Conservation (phyloP, 495 filamentous ascomycete genomes). For the Tuber aestivum region DNA sequence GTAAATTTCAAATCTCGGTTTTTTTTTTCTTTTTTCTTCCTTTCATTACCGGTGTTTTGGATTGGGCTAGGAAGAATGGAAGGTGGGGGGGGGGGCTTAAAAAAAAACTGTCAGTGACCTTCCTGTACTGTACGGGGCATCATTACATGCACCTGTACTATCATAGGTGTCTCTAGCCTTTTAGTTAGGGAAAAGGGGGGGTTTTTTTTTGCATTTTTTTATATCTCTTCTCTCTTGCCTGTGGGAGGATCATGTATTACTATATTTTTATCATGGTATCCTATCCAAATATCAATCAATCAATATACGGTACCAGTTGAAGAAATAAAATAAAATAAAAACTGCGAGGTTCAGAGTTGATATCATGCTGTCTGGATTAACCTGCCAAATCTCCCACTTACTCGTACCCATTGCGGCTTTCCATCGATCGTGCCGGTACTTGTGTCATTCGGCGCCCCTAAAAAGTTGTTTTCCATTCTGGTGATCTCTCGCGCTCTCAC, state of each 20-base stretch:
- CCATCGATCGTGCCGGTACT: no score
- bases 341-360: neutral
- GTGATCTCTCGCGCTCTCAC: conserved; percentile 5
- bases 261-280: neutral
- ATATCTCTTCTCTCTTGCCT: conserved; percentile 6
- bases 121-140: neutral
- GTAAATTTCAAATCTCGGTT: neutral
- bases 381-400: no score
- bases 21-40: no score
- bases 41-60: conserved; percentile 5
- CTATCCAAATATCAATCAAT: neutral
- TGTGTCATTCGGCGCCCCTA: no score
- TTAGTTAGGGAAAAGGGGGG: conserved; percentile 7
- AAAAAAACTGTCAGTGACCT: neutral
- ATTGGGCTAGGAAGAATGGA: neutral
- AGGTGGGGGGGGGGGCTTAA: neutral
- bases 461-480: no score
- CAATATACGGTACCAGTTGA: neutral
- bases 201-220: conserved; percentile 13
- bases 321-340: neutral
- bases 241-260: neutral
- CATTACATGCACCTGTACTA: neutral
- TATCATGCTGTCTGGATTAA: neutral
- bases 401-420: no score
- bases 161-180: conserved; percentile 2